A percentile compares a stretch with the other conserved stretches of the same genome.
Evolutionary conservation across 2,329 filamentous ascomycete species (phyloP).

Genomic region (Fusarium sp.): DNA sequence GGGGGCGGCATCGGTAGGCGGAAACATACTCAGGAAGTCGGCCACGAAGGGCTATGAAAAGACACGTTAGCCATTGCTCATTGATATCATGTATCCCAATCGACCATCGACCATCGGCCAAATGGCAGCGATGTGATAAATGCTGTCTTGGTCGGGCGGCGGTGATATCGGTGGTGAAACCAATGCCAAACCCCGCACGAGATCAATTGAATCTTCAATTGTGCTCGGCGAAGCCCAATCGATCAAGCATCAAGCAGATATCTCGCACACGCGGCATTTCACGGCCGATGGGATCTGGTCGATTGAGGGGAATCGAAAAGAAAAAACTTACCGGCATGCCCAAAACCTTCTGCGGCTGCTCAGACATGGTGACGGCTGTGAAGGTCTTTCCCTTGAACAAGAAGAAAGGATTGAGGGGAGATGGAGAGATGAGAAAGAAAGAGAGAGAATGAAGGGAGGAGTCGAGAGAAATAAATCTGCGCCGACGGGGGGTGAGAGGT

Average conservation of each 20-base stretch:
- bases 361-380: conserved; percentile 65
- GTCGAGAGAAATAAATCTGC: conserved; percentile 59
- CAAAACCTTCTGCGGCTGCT: conserved; percentile 68
- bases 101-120: not conserved
- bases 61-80: conserved; percentile 37
- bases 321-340: conserved; percentile 73
- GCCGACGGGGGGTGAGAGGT: conserved; percentile 57
- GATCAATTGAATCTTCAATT: conserved; percentile 31
- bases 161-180: not conserved
- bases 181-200: not conserved
- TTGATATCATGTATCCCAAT: not conserved
- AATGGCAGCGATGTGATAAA: conserved; percentile 14
- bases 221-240: conserved; percentile 6
- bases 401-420: conserved; percentile 72
- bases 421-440: conserved; percentile 61
- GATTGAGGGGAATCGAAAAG: conserved; percentile 4
- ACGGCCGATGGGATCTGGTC: conserved; percentile 25
- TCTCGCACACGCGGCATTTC: conserved; percentile 48
- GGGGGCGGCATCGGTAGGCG: conserved; percentile 27
- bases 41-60: conserved; percentile 84
- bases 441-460: conserved; percentile 54
- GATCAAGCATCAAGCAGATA: conserved; percentile 7
- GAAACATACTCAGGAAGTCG: conserved; percentile 96
- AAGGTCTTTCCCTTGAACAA: conserved; percentile 55
- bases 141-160: not conserved